Base-by-base conservation (phyloP, 768 basidiomycete genomes). In the Trametes punicea region DNA sequence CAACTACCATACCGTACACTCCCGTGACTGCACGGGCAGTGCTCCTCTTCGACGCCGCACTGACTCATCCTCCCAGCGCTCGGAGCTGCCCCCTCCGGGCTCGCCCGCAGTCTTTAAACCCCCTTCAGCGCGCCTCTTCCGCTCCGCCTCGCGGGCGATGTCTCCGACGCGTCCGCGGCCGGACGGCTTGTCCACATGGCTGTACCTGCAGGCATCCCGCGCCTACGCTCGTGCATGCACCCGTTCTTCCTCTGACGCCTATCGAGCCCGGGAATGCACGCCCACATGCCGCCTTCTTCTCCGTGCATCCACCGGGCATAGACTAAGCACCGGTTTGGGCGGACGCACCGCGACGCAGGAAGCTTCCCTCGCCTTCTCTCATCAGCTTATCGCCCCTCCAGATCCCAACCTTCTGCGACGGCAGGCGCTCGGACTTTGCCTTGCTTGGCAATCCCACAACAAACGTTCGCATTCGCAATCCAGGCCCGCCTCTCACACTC, bases 241-340 rank as follows among this genome's bases (percentile, higher is more conserved):
- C 8, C 42, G 4, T 26, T 26, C 15, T 25, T 13, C 11, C 26
- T 16, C 42, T 44, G 23, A 25, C 42, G 18, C 15, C 26, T 15
- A 44, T 44, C 23, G 6, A 13, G 8, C 23, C 11, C 25, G 16
- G 2, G 18, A 21, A 23, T 16, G 27, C 13, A 15, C 15, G 7
- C 11, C 49, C 30, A 41, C 31, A 38, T 26, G 42, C 36, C 27
- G 11, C 13, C 13, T 20, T 39, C 20, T 30, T 11, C 50, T 46
- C 50, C 56, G 56, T 57, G 48, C 42, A 13, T 50, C n/a, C 15
- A 27, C 45, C 56, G 56, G 56, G 45, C 45, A 57, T 57, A 27
- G 44, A 9, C 44, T 57, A 57, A 57, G 49, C 56, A 46, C 56
- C 56, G 56, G 13, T 51, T 20, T 7, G 50, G 6, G 25, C 56